A percentile compares a stretch with the other conserved stretches of the same genome.
These are phyloP conservation scores for Talaromyces funiculosus DNA, from an alignment of 2,329 filamentous ascomycete genomes.

Conservation along the genomic window DNA sequence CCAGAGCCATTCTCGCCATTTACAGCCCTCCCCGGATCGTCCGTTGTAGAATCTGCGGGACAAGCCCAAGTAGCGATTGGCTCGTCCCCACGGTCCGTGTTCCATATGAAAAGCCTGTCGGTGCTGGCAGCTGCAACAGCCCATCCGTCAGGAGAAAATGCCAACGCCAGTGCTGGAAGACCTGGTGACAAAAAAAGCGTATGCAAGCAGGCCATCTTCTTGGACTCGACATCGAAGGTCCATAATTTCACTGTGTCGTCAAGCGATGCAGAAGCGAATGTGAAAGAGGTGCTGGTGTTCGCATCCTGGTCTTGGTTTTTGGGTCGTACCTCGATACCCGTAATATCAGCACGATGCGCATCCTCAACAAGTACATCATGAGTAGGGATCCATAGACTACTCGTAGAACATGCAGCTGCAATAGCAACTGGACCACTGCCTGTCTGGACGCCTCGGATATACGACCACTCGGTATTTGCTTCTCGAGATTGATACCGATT, in stretches of 20 bases:
- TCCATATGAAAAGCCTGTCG: slow-evolving; percentile 43
- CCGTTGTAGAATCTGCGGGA: slow-evolving; percentile 29
- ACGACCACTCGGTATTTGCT: slow-evolving; percentile 36
- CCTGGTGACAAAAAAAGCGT: slow-evolving; percentile 32
- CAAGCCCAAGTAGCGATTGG: slow-evolving; percentile 38
- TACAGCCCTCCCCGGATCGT: slow-evolving; percentile 23
- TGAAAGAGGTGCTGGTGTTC: slow-evolving; percentile 22
- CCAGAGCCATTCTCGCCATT: slow-evolving; percentile 33
- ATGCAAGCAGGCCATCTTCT: slow-evolving; percentile 33
- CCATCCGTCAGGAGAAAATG: slow-evolving; percentile 45
- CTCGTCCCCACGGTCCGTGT: slow-evolving; percentile 39
- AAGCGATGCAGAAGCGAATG: slow-evolving; percentile 42
- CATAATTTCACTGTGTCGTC: slow-evolving; percentile 44
- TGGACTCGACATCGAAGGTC: slow-evolving; percentile 35
- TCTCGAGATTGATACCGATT: slow-evolving; percentile 29
- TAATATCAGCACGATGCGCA: slow-evolving; percentile 40
- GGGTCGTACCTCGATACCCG: slow-evolving; percentile 38
- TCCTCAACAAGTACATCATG: slow-evolving; percentile 35
- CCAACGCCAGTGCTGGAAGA: slow-evolving; percentile 35
- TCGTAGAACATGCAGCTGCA: slow-evolving; percentile 33
- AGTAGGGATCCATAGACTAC: slow-evolving; percentile 42
- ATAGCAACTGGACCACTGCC: slow-evolving; percentile 31
- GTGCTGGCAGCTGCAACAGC: slow-evolving; percentile 42
- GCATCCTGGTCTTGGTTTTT: slow-evolving; percentile 25
- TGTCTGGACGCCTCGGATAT: slow-evolving; percentile 32